These are phyloP conservation scores for Hypoxylon cercidicola DNA, from an alignment of 495 filamentous ascomycete species.

Conservation along the genomic window DNA sequence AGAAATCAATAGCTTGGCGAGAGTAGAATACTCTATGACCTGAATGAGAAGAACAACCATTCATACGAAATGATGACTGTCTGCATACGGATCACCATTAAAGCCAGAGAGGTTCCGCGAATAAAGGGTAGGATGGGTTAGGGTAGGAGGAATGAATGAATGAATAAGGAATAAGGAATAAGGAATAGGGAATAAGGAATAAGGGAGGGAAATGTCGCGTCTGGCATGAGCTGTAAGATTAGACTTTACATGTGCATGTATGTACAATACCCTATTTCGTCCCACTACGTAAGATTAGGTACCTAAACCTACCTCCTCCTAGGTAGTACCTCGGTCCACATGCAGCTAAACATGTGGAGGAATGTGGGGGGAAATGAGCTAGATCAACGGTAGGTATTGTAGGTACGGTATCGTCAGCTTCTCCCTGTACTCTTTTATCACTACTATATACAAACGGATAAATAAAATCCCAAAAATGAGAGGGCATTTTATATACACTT, in stretches of 20 bases:
- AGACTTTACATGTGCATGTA: slow-evolving; percentile 14
- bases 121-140: neutral
- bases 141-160: too few relatives aligned
- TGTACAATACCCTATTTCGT: slow-evolving; percentile 16
- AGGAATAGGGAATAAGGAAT: neutral
- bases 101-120: neutral
- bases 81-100: slow-evolving; percentile 2
- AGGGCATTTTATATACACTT: too few relatives aligned
- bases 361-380: slow-evolving; percentile 16
- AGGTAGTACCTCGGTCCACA: slow-evolving; percentile 16
- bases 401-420: too few relatives aligned
- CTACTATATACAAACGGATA: too few relatives aligned
- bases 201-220: slow-evolving; percentile 1
- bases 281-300: slow-evolving; percentile 33
- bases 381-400: too few relatives aligned
- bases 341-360: slow-evolving; percentile 31
- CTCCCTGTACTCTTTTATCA: neutral
- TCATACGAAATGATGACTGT: slow-evolving; percentile 1
- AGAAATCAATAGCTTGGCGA: slow-evolving; percentile 10
- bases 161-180: neutral
- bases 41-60: slow-evolving; percentile 28
- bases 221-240: slow-evolving; percentile 16
- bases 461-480: too few relatives aligned
- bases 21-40: slow-evolving; percentile 7
- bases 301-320: neutral